Base-by-base conservation (phyloP, 2,329 filamentous ascomycete genomes). In the Gnomoniopsis sp. region DNA sequence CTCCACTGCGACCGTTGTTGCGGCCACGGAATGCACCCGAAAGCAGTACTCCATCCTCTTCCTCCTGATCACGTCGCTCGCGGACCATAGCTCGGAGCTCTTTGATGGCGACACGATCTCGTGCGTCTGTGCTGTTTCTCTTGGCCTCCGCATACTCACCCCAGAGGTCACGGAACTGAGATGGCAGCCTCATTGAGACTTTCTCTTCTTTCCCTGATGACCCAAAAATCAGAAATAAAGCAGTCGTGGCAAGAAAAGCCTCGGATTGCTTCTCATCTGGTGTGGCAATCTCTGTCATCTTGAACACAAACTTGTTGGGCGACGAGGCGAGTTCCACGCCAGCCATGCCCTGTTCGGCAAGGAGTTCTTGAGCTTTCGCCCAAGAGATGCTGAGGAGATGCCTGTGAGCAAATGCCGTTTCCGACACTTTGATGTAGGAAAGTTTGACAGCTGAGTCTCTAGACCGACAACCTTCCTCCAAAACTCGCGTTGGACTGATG, bases 391-490 rank as follows among this genome's bases (percentile, higher is more conserved):
- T 85, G 14, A 96, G 75, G 23, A 86, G 81, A 68, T 96, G 89
- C 21, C 90, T 85, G 64, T 88, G 89, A 2, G 89, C 88, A 72
- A 91, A 95, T 0, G 86, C 79, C 6, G 87, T 86, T 23, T 88
- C 83, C 1, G 91, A 96, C 26, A 95, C 76, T 46, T 89, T 74
- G 57, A 80, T 85, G 70, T 88, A 95, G 2, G 74, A 76, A 23
- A 96, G 74, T 65, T 82, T 88, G 33, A 82, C 89, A 3, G 80
- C 80, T 1, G 88, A 77, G 69, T 96, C 91, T 72, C 88, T 88
- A 63, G 91, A 85, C 66, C 89, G 88, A 70, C 93, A 96, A n/a
- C 90, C 85, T 71, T 97, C 93, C 71, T 97, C 92, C 14, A 98
- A 75, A 30, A 90, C 81, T 64, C 89, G 83, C 62, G 86, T 84